A percentile compares a stretch with the other conserved stretches of the same genome.
Evolutionary conservation across 2,329 filamentous ascomycete genomes (phyloP).

Genomic region (Ilyonectria destructans): DNA sequence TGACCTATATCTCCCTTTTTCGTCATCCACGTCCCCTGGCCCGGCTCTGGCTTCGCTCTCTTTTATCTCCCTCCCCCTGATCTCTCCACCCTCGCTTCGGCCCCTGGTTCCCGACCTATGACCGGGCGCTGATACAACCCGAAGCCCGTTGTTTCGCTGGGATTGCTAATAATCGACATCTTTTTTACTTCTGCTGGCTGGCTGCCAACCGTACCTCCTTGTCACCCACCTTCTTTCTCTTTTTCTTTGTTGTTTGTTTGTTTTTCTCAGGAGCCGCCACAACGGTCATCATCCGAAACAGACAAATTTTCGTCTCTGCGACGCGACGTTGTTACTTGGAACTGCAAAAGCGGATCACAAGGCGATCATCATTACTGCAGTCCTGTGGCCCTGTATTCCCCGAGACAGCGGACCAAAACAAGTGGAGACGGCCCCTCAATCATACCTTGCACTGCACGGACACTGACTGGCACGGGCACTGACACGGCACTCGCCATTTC

Average conservation of each 20-base stretch:
- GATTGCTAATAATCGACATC: constrained; percentile 41
- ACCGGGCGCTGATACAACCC: constrained; percentile 29
- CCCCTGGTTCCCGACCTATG: constrained; percentile 34
- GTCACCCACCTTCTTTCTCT: constrained; percentile 5
- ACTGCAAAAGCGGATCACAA: constrained; percentile 6
- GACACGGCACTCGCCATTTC: constrained; percentile 10
- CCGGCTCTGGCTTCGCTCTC: constrained; percentile 22
- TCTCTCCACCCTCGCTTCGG: constrained; percentile 26
- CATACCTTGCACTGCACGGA: constrained; percentile 29
- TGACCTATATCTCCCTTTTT: constrained; percentile 34
- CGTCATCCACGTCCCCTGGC: constrained; percentile 17
- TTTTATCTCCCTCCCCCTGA: constrained; percentile 10
- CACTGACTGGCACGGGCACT: constrained; percentile 19
- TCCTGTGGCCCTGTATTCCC: constrained; percentile 23
- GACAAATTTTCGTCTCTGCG: background rate
- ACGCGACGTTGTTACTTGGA: constrained; percentile 15
- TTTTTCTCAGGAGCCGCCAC: background rate
- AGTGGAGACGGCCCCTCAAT: constrained; percentile 27
- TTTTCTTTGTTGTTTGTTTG: background rate
- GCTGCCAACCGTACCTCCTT: constrained; percentile 2
- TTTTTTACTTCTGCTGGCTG: constrained; percentile 26
- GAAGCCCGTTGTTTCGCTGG: constrained; percentile 36
- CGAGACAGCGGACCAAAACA: constrained; percentile 26
- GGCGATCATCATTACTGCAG: constrained; percentile 15
- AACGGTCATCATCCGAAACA: background rate